Base-by-base conservation (phyloP, 2,329 filamentous ascomycete genomes). In the Diaporthe eres region DNA sequence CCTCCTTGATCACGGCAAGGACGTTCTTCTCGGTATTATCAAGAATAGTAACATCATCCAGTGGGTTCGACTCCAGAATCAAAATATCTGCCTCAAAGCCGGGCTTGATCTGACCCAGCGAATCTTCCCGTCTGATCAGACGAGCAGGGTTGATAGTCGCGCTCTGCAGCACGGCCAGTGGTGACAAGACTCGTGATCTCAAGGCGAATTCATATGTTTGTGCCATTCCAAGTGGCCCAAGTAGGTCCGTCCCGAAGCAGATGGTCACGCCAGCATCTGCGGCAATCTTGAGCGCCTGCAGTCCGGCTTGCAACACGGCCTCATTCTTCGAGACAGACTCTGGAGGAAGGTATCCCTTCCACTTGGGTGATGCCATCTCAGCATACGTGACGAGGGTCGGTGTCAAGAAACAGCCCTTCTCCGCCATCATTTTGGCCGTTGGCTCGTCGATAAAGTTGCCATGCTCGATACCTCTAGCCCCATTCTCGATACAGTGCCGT, bases 161-260 rank as follows among this genome's bases (percentile, higher is more conserved):
- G 70, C 85, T 87, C 72, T 86, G 85, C 74, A 91, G 79, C n/a
- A 90, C 83, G 49, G 86, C 84, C 34, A 85, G 61, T 3, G 85
- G 76, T 7, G 82, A 82, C 53, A 89, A 80, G 4, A 87, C 86
- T 75, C 85, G 78, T 4, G 83, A 82, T 13, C 88, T 83, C 19
- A 90, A 75, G 0, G 80, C 79, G 76, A 90, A 90, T 77, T 90
- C 88, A 47, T 84, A 83, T 1, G 84, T 86, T 80, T 91, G 89
- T n/a, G 85, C 85, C 19, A 83, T 79, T 10, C 85, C 84, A 76
- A 90, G 79, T 0, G 87, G 87, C 0, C 88, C 89, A 0, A 91
- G 83, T 10, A 91, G 83, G 81, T 91, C 89, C 0, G 87, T 87
- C 0, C 89, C 89, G 77, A 85, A 90, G 80, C 88, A 90, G 67